Base-by-base conservation (phyloP, 306 rosid species). In the Lathyrus oleraceus region DNA sequence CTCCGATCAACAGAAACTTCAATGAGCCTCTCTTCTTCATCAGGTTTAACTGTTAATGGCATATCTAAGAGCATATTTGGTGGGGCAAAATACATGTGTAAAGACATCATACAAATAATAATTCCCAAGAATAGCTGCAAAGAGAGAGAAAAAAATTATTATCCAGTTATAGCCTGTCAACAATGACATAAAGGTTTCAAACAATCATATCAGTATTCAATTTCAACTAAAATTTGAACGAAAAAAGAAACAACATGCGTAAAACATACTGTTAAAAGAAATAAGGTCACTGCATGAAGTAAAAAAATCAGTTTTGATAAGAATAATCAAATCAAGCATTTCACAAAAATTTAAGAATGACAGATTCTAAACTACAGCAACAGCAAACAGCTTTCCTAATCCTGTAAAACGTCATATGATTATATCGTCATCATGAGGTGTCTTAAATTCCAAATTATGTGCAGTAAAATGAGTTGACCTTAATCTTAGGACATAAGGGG, bases 51-150 rank as follows among this genome's bases (percentile, higher is more conserved):
- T 68, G 81, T 62, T 61, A 78, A 25, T 6, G 96, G 96, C 78
- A 84, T 69, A 78, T 90, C 91, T 61, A 90, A 64, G 43, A 90
- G 90, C 90, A 81, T 72, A 64, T 70, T 87, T 44, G 87, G 84
- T 21, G 97, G 98, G 69, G 96, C 90, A 83, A 93, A 93, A 73
- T 93, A 93, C 96, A 93, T 90, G 90, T 90, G 96, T 17, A 93
- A 84, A 61, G 97, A 90, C 94, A 93, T 88, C 90, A 90, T 85
- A 87, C 98, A 88, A 74, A 90, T 86, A 49, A 85, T 67, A 69
- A 93, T 84, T 42, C 98, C 98, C 78, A 90, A 76, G 83, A 93
- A 93, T 66, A 93, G 97, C 98, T 93, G 89, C 78, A 77, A 67
- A 28, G 57, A 60, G 63, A 66, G 30, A 73, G 69, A 47, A 75